phyloP scores from a whole-genome alignment of 2,329 filamentous ascomycete genomes.

The Aspergillus sp. region DNA sequence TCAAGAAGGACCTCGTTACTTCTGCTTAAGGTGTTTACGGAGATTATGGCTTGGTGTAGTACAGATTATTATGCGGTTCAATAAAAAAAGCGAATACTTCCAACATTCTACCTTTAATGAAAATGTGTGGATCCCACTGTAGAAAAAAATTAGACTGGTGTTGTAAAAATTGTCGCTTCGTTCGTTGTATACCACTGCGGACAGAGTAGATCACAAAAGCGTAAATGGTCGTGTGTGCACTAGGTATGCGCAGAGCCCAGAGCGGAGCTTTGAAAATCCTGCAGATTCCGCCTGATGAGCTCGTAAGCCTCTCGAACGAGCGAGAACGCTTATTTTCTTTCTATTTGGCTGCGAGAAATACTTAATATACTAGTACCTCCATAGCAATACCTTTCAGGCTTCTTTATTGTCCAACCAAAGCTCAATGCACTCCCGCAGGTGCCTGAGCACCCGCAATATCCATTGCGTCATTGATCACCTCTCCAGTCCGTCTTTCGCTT shows the following conservation, averaged over 20 bases:
- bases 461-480: slow-evolving; percentile 28
- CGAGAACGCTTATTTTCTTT: background rate
- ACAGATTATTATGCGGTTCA: slow-evolving; percentile 40
- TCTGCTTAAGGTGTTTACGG: slow-evolving; percentile 51
- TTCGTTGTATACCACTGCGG: too few species aligned
- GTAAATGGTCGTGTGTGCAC: background rate
- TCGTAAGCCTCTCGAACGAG: background rate
- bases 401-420: background rate
- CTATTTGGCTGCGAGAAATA: background rate
- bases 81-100: slow-evolving; percentile 43
- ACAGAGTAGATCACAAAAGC: background rate
- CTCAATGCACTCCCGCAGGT: slow-evolving; percentile 10
- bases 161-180: background rate
- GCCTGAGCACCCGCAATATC: slow-evolving; percentile 15
- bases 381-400: background rate
- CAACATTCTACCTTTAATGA: slow-evolving; percentile 7
- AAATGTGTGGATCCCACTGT: too few species aligned
- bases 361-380: background rate
- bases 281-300: background rate
- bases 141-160: too few species aligned
- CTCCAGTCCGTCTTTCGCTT: slow-evolving; percentile 13
- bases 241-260: background rate
- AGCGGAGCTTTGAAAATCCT: slow-evolving; percentile 4
- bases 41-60: slow-evolving; percentile 36
- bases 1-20: slow-evolving; percentile 92